Conservation (phyloP, 306 rosid genomes). For the Senna siamea region DNA sequence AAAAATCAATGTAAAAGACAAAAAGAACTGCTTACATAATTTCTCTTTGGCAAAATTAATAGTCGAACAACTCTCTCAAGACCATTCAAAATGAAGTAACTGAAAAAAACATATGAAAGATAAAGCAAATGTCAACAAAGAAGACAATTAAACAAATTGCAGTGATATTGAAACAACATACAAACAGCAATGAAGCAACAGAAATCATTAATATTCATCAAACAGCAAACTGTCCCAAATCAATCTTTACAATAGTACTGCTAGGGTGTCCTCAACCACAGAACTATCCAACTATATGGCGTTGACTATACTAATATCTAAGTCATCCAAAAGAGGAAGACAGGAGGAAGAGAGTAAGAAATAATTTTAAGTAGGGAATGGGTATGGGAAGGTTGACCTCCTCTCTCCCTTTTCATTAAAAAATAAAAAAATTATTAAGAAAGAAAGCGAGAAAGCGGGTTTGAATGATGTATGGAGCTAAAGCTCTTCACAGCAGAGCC, state of each 20-base stretch:
- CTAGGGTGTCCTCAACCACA: background rate
- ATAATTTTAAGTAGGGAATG: too few relatives aligned
- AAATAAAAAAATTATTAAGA: too few relatives aligned
- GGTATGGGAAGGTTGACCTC: too few relatives aligned
- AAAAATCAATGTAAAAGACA: background rate
- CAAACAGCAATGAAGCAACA: slow-evolving; percentile 21
- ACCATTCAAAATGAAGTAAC: slow-evolving; percentile 92
- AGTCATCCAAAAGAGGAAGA: background rate
- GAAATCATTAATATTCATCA: slow-evolving; percentile 11
- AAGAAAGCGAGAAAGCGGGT: too few relatives aligned
- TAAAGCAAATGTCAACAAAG: slow-evolving; percentile 17
- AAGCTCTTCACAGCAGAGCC: too few relatives aligned
- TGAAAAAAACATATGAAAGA: slow-evolving; percentile 42
- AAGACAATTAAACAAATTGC: slow-evolving; percentile 16
- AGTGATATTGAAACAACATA: slow-evolving; percentile 17
- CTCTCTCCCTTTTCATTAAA: too few relatives aligned
- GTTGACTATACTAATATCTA: slow-evolving; percentile 17
- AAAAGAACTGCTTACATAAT: slow-evolving; percentile 68
- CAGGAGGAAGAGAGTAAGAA: too few relatives aligned
- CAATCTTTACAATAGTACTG: background rate
- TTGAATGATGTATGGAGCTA: too few relatives aligned
- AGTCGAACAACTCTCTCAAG: slow-evolving; percentile 90
- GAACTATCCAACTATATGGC: background rate
- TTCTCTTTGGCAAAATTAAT: slow-evolving; percentile 80
- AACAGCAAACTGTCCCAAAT: slow-evolving; percentile 14